Percentiles rank a stretch among this genome's conserved stretches.
These are phyloP conservation scores for Tricholoma hemisulphureum DNA, from an alignment of 768 basidiomycete genomes.

Conservation along the genomic window DNA sequence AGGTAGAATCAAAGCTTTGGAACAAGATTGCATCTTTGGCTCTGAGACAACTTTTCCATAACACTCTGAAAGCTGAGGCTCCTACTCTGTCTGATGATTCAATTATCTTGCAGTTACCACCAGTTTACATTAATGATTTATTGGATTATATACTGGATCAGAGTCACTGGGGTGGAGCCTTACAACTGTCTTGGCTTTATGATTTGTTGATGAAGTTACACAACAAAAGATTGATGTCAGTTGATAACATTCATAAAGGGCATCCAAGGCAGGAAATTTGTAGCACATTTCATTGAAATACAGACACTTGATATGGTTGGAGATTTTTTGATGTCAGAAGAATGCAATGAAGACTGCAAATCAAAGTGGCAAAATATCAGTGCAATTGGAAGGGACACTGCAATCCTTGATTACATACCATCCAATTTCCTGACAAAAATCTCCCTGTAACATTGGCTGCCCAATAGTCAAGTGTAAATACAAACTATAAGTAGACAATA, in stretches of 20 bases:
- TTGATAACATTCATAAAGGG: background rate
- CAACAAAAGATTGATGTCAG: background rate
- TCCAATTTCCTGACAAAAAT: too few species aligned
- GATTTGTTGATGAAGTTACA: slow-evolving; percentile 4
- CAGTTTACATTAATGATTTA: slow-evolving; percentile 3
- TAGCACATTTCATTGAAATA: background rate
- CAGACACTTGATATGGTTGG: too few species aligned
- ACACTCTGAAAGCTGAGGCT: slow-evolving; percentile 2
- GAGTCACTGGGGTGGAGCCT: background rate
- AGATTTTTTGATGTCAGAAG: background rate
- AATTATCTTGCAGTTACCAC: slow-evolving; percentile 5
- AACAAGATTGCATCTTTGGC: slow-evolving; percentile 5
- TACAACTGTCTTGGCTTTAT: slow-evolving; percentile 5
- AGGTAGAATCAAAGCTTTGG: background rate
- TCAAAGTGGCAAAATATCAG: too few species aligned
- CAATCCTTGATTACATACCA: too few species aligned
- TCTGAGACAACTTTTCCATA: slow-evolving; percentile 5
- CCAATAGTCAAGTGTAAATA: too few species aligned
- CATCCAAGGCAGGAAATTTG: background rate
- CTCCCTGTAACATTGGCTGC: too few species aligned
- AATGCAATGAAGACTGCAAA: too few species aligned
- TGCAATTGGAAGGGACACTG: too few species aligned
- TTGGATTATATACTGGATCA: background rate
- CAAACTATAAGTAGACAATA: too few species aligned
- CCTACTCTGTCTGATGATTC: slow-evolving; percentile 1